Evolutionary conservation across 2,329 filamentous ascomycete genomes (phyloP).

Genomic region (Penicillium hesseltinei): DNA sequence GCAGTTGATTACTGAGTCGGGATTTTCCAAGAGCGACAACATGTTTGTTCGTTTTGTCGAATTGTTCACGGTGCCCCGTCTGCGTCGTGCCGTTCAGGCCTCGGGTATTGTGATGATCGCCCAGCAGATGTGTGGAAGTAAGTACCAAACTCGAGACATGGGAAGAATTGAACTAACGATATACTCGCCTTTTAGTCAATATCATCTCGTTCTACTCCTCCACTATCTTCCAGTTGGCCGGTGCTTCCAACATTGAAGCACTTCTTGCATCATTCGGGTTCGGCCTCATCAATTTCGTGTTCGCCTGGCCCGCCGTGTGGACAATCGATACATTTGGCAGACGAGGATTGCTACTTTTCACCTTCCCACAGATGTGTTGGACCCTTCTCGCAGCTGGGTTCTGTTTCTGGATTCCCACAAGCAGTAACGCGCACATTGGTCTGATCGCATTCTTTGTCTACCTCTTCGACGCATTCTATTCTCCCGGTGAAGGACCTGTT

Average conservation of each 20-base stretch:
- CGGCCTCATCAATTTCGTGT: constrained; percentile 31
- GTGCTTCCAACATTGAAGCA: constrained; percentile 17
- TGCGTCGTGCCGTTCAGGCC: constrained; percentile 27
- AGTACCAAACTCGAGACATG: constrained; percentile 6
- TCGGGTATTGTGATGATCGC: constrained; percentile 31
- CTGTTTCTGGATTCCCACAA: constrained; percentile 23
- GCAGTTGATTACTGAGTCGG: constrained; percentile 12
- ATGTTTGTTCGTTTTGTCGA: constrained; percentile 20
- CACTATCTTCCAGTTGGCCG: constrained; percentile 19
- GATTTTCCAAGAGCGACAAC: constrained; percentile 9
- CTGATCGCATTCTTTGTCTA: constrained; percentile 38
- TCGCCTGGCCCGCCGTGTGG: constrained; percentile 29
- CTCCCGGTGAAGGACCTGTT: constrained; percentile 41
- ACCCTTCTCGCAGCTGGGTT: constrained; percentile 24
- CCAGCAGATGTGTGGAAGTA: constrained; percentile 32
- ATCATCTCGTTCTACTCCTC: constrained; percentile 33
- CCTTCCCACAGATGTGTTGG: constrained; percentile 29
- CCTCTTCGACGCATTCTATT: constrained; percentile 72
- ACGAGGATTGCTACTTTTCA: constrained; percentile 27
- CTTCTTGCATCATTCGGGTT: constrained; percentile 28
- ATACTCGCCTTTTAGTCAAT: constrained; percentile 23
- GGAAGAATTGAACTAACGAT: not conserved
- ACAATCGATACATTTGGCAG: constrained; percentile 30
- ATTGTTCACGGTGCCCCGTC: constrained; percentile 22
- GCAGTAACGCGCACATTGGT: constrained; percentile 13